Conservation (phyloP, 164 flowering plant genomes). For the Hamamelis virginiana region DNA sequence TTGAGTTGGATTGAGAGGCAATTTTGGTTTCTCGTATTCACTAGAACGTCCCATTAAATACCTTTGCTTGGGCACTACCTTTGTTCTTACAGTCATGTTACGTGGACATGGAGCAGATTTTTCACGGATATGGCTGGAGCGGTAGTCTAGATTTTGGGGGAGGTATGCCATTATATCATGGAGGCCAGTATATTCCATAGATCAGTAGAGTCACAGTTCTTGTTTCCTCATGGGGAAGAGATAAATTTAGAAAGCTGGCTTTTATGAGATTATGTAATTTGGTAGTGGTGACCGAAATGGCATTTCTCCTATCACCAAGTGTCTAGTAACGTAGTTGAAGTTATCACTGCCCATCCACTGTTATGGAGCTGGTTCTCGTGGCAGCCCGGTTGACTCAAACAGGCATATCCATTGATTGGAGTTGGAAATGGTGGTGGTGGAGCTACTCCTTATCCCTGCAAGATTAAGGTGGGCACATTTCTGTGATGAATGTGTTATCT, state of each 20-base stretch:
- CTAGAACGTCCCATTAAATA: constrained; percentile 10
- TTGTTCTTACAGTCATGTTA: constrained; percentile 36
- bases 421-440: constrained; percentile 43
- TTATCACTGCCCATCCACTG: constrained; percentile 63
- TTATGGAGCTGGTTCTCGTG: constrained; percentile 75
- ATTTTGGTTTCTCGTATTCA: constrained; percentile 13
- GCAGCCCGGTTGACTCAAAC: constrained; percentile 94
- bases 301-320: constrained; percentile 36
- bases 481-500: constrained; percentile 60
- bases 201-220: background rate
- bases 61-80: constrained; percentile 17
- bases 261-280: constrained; percentile 10
- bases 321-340: constrained; percentile 49
- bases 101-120: constrained; percentile 35
- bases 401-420: constrained; percentile 38
- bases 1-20: constrained; percentile 23
- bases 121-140: constrained; percentile 10
- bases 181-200: background rate
- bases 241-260: constrained; percentile 2
- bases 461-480: constrained; percentile 91
- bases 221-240: background rate
- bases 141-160: constrained; percentile 4
- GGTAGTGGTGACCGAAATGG: constrained; percentile 19
- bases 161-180: constrained; percentile 1
- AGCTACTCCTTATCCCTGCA: constrained; percentile 95